Conservation (phyloP, 768 basidiomycete species). For the Boletellus sp. region DNA sequence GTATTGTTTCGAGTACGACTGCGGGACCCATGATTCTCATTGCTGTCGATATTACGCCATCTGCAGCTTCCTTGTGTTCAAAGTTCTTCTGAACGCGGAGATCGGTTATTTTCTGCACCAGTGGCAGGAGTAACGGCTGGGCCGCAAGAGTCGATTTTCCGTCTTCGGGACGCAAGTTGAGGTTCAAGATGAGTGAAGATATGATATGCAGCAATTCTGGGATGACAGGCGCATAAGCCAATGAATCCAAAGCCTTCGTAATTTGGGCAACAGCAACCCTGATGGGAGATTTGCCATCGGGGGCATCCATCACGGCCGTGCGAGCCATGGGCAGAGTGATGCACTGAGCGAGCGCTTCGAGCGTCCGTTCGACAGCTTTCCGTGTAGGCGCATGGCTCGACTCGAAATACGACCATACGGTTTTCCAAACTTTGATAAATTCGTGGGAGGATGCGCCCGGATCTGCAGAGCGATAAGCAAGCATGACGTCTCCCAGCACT, state of each 20-base stretch:
- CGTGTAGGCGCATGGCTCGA: slow-evolving; percentile 58
- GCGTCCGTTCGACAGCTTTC: slow-evolving; percentile 59
- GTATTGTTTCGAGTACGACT: slow-evolving; percentile 66
- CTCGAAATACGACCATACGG: slow-evolving; percentile 74
- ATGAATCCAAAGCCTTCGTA: slow-evolving; percentile 64
- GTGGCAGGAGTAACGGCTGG: slow-evolving; percentile 62
- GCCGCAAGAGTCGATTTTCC: slow-evolving; percentile 52
- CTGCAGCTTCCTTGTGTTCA: slow-evolving; percentile 86
- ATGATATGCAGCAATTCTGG: slow-evolving; percentile 76
- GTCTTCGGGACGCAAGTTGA: slow-evolving; percentile 49
- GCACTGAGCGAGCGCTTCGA: slow-evolving; percentile 63
- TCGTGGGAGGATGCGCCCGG: slow-evolving; percentile 49
- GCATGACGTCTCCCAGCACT: slow-evolving; percentile 69
- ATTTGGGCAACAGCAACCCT: slow-evolving; percentile 60
- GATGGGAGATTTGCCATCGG: slow-evolving; percentile 51
- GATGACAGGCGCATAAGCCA: slow-evolving; percentile 70
- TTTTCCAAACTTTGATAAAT: slow-evolving; percentile 67
- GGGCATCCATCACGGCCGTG: slow-evolving; percentile 45
- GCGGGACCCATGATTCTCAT: slow-evolving; percentile 86
- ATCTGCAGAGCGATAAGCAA: slow-evolving; percentile 55
- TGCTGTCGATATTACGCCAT: slow-evolving; percentile 71
- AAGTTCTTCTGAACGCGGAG: slow-evolving; percentile 77
- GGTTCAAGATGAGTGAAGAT: slow-evolving; percentile 61
- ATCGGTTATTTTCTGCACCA: slow-evolving; percentile 70
- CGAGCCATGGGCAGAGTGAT: slow-evolving; percentile 62